Conservation (phyloP, 192 early-diverging fungal species). For the Podila clonocystis region DNA sequence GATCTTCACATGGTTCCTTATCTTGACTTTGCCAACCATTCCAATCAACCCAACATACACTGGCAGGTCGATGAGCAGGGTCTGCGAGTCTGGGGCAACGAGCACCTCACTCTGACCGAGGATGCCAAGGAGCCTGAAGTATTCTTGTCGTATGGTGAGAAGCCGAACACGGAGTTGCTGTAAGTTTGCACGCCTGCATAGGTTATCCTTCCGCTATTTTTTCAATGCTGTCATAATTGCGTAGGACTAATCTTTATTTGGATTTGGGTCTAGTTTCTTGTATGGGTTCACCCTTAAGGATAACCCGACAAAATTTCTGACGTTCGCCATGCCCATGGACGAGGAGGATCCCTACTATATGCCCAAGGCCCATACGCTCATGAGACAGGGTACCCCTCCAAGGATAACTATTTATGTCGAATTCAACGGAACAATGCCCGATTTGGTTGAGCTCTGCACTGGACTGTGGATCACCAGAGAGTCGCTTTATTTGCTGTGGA, state of each 20-base stretch:
- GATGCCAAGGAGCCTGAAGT: conserved; percentile 51
- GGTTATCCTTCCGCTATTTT: background rate
- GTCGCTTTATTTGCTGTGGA: conserved; percentile 37
- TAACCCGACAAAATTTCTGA: conserved; percentile 55
- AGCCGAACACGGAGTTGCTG: conserved; percentile 75
- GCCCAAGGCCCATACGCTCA: conserved; percentile 37
- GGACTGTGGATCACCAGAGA: conserved; percentile 28
- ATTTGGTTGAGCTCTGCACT: conserved; percentile 23
- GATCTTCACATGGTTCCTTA: conserved; percentile 73
- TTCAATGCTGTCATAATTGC: background rate
- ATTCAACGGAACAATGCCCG: background rate
- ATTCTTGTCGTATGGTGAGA: conserved; percentile 73
- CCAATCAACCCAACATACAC: conserved; percentile 55
- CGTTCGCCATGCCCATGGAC: conserved; percentile 31
- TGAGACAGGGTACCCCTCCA: conserved; percentile 22
- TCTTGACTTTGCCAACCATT: conserved; percentile 81
- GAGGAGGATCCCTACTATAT: conserved; percentile 42
- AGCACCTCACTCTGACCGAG: conserved; percentile 28
- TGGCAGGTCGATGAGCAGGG: conserved; percentile 63
- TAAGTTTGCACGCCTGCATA: background rate
- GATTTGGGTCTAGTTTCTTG: conserved; percentile 55
- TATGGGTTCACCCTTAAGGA: conserved; percentile 71
- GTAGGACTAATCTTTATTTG: background rate
- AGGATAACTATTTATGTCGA: conserved; percentile 16
- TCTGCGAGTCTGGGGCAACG: conserved; percentile 25